Conservation (phyloP, 352 stramenopile species). For the Phytophthora palmivora region DNA sequence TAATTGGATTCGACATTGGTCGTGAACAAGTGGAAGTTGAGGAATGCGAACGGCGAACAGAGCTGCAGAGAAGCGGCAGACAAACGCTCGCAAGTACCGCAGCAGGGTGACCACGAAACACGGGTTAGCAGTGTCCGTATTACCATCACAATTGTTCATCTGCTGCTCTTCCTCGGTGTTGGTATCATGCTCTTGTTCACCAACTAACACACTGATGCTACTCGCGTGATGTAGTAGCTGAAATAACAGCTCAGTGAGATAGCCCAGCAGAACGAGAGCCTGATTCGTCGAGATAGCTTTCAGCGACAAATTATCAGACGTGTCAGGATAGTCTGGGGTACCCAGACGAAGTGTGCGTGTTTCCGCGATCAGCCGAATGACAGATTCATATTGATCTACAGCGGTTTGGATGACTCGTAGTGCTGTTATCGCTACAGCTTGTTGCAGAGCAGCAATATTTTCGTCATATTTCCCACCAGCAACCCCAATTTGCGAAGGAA, state of each 20-base stretch:
- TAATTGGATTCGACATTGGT: slow-evolving; percentile 55
- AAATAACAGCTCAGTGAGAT: slow-evolving; percentile 63
- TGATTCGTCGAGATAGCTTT: slow-evolving; percentile 39
- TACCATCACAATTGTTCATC: slow-evolving; percentile 26
- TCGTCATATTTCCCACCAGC: slow-evolving; percentile 7
- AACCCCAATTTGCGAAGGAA: not conserved
- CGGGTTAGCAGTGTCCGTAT: slow-evolving; percentile 21
- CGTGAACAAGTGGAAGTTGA: slow-evolving; percentile 57
- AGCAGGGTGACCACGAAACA: slow-evolving; percentile 63
- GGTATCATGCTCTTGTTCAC: slow-evolving; percentile 1
- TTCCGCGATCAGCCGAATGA: slow-evolving; percentile 54
- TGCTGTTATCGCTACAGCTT: slow-evolving; percentile 45
- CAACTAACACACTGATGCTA: slow-evolving; percentile 48
- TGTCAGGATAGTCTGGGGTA: not conserved
- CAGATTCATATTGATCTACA: slow-evolving; percentile 60
- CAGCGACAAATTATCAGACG: not conserved
- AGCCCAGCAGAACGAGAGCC: slow-evolving; percentile 57
- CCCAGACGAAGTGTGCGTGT: slow-evolving; percentile 40
- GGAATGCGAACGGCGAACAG: slow-evolving; percentile 63
- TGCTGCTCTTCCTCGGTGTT: slow-evolving; percentile 23
- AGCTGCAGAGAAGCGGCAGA: slow-evolving; percentile 57
- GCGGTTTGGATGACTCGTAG: slow-evolving; percentile 53
- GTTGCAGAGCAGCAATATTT: slow-evolving; percentile 48
- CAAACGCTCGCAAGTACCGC: slow-evolving; percentile 53
- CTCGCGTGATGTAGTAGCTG: slow-evolving; percentile 61